Evolutionary conservation across 768 basidiomycete genomes (phyloP), one percentile per base, ranked within the genome.

Genomic region (Calvatia gigantea): DNA sequence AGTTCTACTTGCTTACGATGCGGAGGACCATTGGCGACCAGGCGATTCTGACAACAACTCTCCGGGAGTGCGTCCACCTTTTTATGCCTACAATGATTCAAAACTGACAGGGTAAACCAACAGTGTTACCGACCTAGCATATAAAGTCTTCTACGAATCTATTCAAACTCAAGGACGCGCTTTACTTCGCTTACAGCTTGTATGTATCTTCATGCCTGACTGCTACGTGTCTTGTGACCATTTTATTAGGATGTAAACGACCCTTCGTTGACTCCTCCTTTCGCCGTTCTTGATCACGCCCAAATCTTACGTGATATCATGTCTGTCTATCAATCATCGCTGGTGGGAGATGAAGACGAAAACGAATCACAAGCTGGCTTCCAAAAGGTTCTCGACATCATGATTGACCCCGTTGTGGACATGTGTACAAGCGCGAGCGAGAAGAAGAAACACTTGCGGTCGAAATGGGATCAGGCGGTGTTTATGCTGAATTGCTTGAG

Each of bases 1-100:
- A 96, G 61, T 99, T 98, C 66, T 99, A 98, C 68, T 74, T 87
- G 65, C 69, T 94, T 29, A 98, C 94, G 4, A 97, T 99, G 94
- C 80, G 84, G 47, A 80, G 92, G 45, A 98, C 95, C 1, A 87
- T 98, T 39, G 97, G 97, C 0, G 78, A 82, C n/a, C 75, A 88
- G 2, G 91, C 95, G 1, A 56, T 89, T 42, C 74, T 98, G 51
- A 87, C 88, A 1, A 79, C 73, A 54, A 87, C 89, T 0, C 74
- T 98, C 27, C 75, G 84, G 59, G 93, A 97, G 94, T 96, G 61
- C 48, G 86, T 61, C 11, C 31, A 32, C 48, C 17, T 58, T 60
- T 17, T 35, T 14, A 9, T 23, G 37, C 51, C 9, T 27, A 33
- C 7, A 1, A n/a, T 12, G 35, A 29, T 14, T 21, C 5, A 19